Base-by-base conservation (phyloP, 2,329 filamentous ascomycete species). In the Neoscytalidium dimidiatum region DNA sequence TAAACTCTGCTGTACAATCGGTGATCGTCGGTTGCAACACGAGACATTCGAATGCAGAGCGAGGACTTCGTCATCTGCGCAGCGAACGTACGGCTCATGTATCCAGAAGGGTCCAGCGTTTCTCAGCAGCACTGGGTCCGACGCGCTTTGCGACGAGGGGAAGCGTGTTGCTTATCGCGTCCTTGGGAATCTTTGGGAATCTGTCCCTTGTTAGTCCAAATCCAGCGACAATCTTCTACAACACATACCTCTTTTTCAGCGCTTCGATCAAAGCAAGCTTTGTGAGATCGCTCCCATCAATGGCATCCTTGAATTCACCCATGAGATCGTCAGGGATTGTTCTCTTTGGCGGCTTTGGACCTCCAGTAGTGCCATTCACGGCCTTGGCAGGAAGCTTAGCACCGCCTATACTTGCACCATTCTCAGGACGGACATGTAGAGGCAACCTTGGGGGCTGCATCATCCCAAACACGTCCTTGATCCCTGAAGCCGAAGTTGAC, bases 241-340 rank as follows among this genome's bases (percentile, higher is more conserved):
- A 21, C n/a, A 71, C 80, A 66, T 76, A 86, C 80, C 87, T 84
- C 73, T 90, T 89, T 76, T 92, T 92, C 66, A 96, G 77, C 4
- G 90, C 83, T 75, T 94, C 92, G 8, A 92, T 83, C 69, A 95
- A 79, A 7, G 90, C 92, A 1, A 88, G 77, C 78, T 95, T 95
- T 43, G 87, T 91, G 56, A 92, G 80, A 77, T 90, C 85, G 67
- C 86, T 90, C 19, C 88, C 90, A 57, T 88, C 78, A n/a, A 96
- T 83, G 1, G 86, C 86, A 31, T 83, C 79, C 75, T 89, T 93
- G 77, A 96, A 92, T 11, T 88, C 85, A 0, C 82, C 80, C 33
- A 92, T 75, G 46, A 88, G 80, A 9, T 90, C 86, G 1, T 80
- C 77, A 3, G 87, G 84, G 19, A 93, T 82, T 29, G 82, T 76